phyloP scores from a whole-genome alignment of 2,329 filamentous ascomycete species.

The Metarhizium sp. region DNA sequence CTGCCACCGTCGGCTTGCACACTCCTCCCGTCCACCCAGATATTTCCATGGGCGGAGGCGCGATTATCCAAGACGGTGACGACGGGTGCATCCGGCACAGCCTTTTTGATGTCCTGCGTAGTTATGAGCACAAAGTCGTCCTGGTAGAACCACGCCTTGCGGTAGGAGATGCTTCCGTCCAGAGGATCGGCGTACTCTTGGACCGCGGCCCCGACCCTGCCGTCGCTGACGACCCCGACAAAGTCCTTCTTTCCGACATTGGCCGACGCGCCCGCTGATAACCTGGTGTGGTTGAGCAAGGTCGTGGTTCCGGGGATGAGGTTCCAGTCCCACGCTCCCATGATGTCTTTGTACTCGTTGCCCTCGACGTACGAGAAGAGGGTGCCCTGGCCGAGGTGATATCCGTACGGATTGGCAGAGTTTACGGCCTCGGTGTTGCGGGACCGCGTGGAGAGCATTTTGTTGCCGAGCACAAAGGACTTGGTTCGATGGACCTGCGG shows the following conservation, averaged over 20 bases:
- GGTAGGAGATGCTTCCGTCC: slow-evolving; percentile 11
- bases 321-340: slow-evolving; percentile 16
- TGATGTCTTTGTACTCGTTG: slow-evolving; percentile 15
- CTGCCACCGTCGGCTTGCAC: neutral
- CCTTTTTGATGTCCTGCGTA: slow-evolving; percentile 8
- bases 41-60: slow-evolving; percentile 5
- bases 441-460: slow-evolving; percentile 12
- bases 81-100: slow-evolving; percentile 1
- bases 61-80: slow-evolving; percentile 15
- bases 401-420: slow-evolving; percentile 13
- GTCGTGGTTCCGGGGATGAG: slow-evolving; percentile 14
- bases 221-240: slow-evolving; percentile 15
- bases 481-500: slow-evolving; percentile 10
- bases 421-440: slow-evolving; percentile 13
- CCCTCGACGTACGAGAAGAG: slow-evolving; percentile 14
- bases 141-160: slow-evolving; percentile 14
- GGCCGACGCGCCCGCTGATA: slow-evolving; percentile 2
- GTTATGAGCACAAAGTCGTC: slow-evolving; percentile 13
- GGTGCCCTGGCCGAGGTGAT: slow-evolving; percentile 15
- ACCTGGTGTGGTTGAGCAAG: slow-evolving; percentile 9
- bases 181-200: slow-evolving; percentile 13
- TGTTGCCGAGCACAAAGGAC: slow-evolving; percentile 11
- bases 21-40: slow-evolving; percentile 7
- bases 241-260: slow-evolving; percentile 11
- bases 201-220: slow-evolving; percentile 10